Base-by-base conservation (phyloP, 202 grass and related monocot species). In the Schoenoplectus triqueter region DNA sequence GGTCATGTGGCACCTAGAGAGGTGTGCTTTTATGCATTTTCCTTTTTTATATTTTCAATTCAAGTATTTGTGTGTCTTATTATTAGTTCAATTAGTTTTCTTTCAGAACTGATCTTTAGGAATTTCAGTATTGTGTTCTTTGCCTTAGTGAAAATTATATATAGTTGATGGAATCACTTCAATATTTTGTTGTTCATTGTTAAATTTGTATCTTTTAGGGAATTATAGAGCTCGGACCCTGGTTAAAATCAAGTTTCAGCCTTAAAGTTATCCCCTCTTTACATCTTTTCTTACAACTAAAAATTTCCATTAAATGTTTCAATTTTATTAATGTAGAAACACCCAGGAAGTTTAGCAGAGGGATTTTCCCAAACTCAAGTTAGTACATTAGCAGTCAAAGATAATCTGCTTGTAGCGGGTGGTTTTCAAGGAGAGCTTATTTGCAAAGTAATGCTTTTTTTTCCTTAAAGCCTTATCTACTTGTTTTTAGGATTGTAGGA, bases 371-470 rank as follows among this genome's bases (percentile, higher is more conserved):
- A 95, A 47, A 98, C 92, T 85, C 97, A 99, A 92, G 90, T 99
- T 86, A 96, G 93, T 85, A 96, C 97, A 40, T 88, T 99, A 81
- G 86, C 97, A 3, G 92, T 96, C 59, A 96, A 92, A 88, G 93
- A 96, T 72, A 96, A 96, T 84, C 87, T 99, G 45, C 90, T 99
- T 55, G 89, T 96, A 86, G 92, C 89, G 64, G 97, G 97, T 3
- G 93, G 97, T 60, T 99, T 99, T 89, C 97, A 96, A 88, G 97
- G 93, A 86, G 97, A 96, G 84, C 90, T 96, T 72, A 96, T 99
- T 68, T 96, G 97, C 82, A 99, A 99, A 84, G 97, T 99, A 91
- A 87, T 70, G 70, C 75, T 73, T 59, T 70, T 40, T 40, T 13
- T 77, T 81, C 15, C 13, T 66, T 3, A 18, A 55, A 79, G 13